Evolutionary conservation across 441 rosid genomes (phyloP).

Genomic region (Gossypium lobatum): DNA sequence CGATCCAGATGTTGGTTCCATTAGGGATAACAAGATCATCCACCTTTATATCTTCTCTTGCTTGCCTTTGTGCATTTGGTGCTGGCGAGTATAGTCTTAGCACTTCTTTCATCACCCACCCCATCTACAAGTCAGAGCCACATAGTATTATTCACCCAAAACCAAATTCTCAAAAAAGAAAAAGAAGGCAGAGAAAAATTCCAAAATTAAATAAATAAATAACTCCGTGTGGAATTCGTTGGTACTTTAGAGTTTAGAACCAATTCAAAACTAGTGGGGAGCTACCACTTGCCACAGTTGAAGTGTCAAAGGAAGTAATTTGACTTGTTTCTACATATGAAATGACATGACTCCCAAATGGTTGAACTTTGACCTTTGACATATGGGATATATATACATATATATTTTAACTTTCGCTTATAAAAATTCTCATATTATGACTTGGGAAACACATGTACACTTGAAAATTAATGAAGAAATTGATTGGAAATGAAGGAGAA

Average conservation of each 20-base stretch:
- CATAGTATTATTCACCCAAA: background rate
- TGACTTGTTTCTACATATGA: background rate
- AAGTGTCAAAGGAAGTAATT: background rate
- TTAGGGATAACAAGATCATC: conserved; percentile 47
- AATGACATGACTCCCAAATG: background rate
- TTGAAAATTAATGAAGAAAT: background rate
- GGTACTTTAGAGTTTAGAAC: background rate
- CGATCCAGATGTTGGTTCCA: conserved; percentile 92
- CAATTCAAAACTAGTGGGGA: background rate
- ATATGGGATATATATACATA: background rate
- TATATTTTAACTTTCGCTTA: background rate
- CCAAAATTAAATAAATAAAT: background rate
- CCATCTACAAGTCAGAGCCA: conserved; percentile 55
- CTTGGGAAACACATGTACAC: background rate
- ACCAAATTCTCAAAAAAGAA: too few species aligned
- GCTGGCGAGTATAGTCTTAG: conserved; percentile 77
- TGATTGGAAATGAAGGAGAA: background rate
- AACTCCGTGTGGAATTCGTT: background rate
- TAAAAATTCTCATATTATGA: background rate
- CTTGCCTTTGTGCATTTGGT: conserved; percentile 86
- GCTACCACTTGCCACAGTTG: background rate
- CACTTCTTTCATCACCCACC: conserved; percentile 86
- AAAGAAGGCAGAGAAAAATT: too few species aligned
- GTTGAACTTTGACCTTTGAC: background rate
- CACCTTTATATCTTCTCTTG: conserved; percentile 59